These are phyloP conservation scores for Terfezia boudieri DNA, from an alignment of 495 filamentous ascomycete genomes.

Conservation along the genomic window DNA sequence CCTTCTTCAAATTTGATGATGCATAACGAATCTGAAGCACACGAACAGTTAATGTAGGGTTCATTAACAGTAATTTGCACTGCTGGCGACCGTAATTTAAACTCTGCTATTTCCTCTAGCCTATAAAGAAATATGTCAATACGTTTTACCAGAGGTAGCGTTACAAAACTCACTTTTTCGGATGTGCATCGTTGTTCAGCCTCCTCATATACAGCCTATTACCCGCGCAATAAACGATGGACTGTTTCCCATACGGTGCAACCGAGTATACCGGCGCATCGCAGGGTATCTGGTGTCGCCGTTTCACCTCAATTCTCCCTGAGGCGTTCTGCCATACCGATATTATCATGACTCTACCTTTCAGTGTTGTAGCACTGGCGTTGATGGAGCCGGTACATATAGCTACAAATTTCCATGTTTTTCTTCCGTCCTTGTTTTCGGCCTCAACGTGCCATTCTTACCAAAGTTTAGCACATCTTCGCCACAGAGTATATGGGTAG, in stretches of 20 bases:
- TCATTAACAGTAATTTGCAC: conserved; percentile 18
- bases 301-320: conserved; percentile 12
- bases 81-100: conserved; percentile 14
- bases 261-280: conserved; percentile 16
- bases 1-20: conserved; percentile 14
- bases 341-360: too few species aligned
- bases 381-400: too few species aligned
- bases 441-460: too few species aligned
- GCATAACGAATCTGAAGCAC: conserved; percentile 14
- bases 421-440: too few species aligned
- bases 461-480: too few species aligned
- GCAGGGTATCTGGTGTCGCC: conserved; percentile 11
- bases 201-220: conserved; percentile 8
- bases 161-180: not conserved
- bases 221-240: conserved; percentile 16
- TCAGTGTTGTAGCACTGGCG: too few species aligned
- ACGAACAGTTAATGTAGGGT: conserved; percentile 16
- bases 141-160: too few species aligned
- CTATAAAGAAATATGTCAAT: not conserved
- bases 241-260: conserved; percentile 14
- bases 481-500: not conserved
- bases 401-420: too few species aligned
- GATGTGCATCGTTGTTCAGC: conserved; percentile 7
- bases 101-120: conserved; percentile 8
- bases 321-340: too few species aligned